Percentiles rank a stretch among this genome's conserved stretches.
Conservation (phyloP, 176 grass and related monocot genomes). For the Chloris gayana region DNA sequence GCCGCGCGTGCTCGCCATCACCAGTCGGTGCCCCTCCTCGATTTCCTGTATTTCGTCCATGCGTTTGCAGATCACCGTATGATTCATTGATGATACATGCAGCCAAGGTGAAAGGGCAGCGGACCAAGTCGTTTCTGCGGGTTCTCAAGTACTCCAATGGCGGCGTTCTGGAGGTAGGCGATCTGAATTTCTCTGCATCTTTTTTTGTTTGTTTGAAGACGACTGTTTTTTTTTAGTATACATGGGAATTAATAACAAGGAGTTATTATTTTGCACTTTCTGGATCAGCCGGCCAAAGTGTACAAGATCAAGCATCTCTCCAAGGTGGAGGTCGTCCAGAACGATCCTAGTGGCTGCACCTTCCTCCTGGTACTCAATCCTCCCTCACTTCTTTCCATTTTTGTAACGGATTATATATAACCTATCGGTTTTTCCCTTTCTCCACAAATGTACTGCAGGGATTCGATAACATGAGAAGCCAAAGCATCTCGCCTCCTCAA, state of each 20-base stretch:
- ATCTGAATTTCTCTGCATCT: background rate
- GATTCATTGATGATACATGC: too few species aligned
- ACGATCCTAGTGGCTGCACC: slow-evolving; percentile 86
- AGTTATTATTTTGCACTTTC: background rate
- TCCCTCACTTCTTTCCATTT: too few species aligned
- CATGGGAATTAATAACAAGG: too few species aligned
- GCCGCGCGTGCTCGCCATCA: slow-evolving; percentile 82
- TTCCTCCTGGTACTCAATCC: slow-evolving; percentile 67
- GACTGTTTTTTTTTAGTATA: background rate
- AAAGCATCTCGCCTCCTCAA: slow-evolving; percentile 85
- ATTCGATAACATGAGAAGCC: slow-evolving; percentile 85
- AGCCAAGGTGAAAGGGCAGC: slow-evolving; percentile 90
- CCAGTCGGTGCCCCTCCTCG: slow-evolving; percentile 37
- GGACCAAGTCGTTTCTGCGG: slow-evolving; percentile 80
- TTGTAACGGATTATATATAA: too few species aligned
- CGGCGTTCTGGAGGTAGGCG: slow-evolving; percentile 75
- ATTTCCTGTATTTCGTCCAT: slow-evolving; percentile 10
- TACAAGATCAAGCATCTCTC: slow-evolving; percentile 99
- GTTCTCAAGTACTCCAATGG: slow-evolving; percentile 92
- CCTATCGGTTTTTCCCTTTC: background rate
- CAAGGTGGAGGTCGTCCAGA: slow-evolving; percentile 81
- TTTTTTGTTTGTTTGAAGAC: background rate
- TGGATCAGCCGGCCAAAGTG: slow-evolving; percentile 71
- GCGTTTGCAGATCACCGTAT: background rate
- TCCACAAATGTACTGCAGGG: slow-evolving; percentile 42